Evolutionary conservation across 192 early-diverging fungal genomes (phyloP), one percentile per base, ranked within the genome.

Genomic region (Podila minutissima): DNA sequence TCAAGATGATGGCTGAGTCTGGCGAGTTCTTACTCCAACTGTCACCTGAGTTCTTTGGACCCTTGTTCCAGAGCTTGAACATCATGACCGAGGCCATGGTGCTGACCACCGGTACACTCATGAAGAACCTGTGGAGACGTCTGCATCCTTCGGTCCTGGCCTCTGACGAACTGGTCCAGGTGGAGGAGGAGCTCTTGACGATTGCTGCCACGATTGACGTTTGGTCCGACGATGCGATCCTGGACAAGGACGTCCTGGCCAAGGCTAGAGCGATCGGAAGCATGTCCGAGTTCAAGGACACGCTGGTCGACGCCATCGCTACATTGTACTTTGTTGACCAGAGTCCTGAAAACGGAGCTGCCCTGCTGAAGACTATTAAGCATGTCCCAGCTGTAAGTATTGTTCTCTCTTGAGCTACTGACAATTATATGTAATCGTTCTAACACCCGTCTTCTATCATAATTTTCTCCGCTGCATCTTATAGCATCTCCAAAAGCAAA

Each of bases 251-350:
- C 49, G 55, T 73, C 24, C 51, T 81, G 62, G 77, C 77, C 0
- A 81, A 73, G 48, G 77, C 71, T 5, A 68, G 77, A 38, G 77
- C 77, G 2, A 73, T 81, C 59, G 77, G 71, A 29, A 71, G 59
- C 55, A 81, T 81, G 60, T 67, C 73, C 2, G 89, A 91, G 35
- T 74, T 90, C 33, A 93, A 91, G 83, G 72, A 79, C n/a, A 88
- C 88, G 11, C 64, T 94, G 26, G 71, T 92, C 12, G 93, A 94
- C 63, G 92, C 88, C 8, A 83, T 91, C 41, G 86, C 91, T 17
- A 92, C 93, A 0, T 64, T 94, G 19, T 94, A 93, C 65, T 89
- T 88, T 67, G 82, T 94, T 10, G 87, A 93, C 65, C 87, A 92
- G 61, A 83, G 81, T 19, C 77, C 84, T 35, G 76, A 73, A 35